Base-by-base conservation (phyloP, 2,329 filamentous ascomycete genomes). In the Colletotrichum endophyticum region DNA sequence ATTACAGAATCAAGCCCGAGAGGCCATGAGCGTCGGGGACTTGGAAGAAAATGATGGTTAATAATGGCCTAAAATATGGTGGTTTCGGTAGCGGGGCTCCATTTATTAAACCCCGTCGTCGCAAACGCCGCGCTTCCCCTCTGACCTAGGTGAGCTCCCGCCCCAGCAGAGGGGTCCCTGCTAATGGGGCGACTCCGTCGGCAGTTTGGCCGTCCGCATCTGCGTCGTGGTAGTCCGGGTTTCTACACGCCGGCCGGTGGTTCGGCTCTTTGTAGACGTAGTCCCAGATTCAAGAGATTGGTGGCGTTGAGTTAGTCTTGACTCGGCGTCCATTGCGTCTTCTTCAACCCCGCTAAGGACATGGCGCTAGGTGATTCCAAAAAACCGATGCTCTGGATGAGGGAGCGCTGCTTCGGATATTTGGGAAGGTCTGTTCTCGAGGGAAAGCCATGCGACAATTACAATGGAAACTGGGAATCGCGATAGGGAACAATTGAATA, bases 41-140 rank as follows among this genome's bases (percentile, higher is more conserved):
- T 67, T 34, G 27, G 67, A 5, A 49, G 61, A 59, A 53, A 49
- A 6, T 6, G 8, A 39, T 27, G 30, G 66, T 22, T 53, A 53
- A 13, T 53, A 53, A 53, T 22, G 44, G 44, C 11, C n/a, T 28
- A 44, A 70, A 66, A 27, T 76, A 16, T 27, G 34, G 62, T 64
- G 71, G 74, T 66, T 59, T 70, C 66, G 49, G 73, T 64, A 74
- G 74, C 74, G 71, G 74, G 70, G 70, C 74, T 66, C 64, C 59
- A 59, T 27, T 74, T 66, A 73, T 53, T 70, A 59, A 66, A 66
- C 57, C 36, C 64, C 49, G 53, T 64, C 25, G 27, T 53, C 44
- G n/a, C 66, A 49, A 49, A 75, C 16, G 25, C 34, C 61, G 49
- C 53, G 34, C 32, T 15, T 30, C 27, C 11, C 49, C 16, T 61